Evolutionary conservation across 306 rosid genomes (phyloP), one percentile per base, ranked within the genome.

Genomic region (Abrus precatorius): DNA sequence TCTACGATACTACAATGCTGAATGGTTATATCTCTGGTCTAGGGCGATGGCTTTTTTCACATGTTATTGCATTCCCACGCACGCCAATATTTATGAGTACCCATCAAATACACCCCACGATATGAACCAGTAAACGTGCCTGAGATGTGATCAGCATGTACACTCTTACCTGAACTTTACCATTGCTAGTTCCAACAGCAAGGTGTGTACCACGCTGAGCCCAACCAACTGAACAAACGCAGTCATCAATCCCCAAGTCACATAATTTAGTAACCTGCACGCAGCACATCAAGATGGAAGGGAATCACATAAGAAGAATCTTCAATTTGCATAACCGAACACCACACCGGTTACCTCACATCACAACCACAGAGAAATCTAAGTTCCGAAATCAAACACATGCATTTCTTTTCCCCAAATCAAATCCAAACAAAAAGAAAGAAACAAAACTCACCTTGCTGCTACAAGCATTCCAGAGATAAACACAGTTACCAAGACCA

Each of bases 401-500:
- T 38, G 41, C 44, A 44, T 72, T 75, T 69, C 30, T 65, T 36
- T 74, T 28, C 75, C 57, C 44, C 41, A 73, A 56, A 47, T 61
- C 74, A 69, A 3, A 73, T 36, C 29, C 52, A 69, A 12, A 5
- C 65, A 1, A 50, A 50, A 13, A 50, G 12, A 38, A 20, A 40
- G 41, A 1, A 14, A 8, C 74, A 52, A 33, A 84, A 67, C 75
- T 76, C 66, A 92, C 99, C 97, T 96, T 96, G 86, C 97, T 96
- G 75, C 97, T 96, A 69, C 97, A 93, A 75, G 99, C 99, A 89
- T 96, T 93, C 99, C 99, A 96, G 64, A 96, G 89, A 85, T 96
- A 96, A 87, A 96, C 98, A 80, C 97, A 96, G 75, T 92, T 93
- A 7, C 98, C 98, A 84, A 96, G 81, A 36, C 99, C 99, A 64